These are phyloP conservation scores for Phytophthora aleatoria DNA, from an alignment of 352 stramenopile genomes.

Conservation along the genomic window DNA sequence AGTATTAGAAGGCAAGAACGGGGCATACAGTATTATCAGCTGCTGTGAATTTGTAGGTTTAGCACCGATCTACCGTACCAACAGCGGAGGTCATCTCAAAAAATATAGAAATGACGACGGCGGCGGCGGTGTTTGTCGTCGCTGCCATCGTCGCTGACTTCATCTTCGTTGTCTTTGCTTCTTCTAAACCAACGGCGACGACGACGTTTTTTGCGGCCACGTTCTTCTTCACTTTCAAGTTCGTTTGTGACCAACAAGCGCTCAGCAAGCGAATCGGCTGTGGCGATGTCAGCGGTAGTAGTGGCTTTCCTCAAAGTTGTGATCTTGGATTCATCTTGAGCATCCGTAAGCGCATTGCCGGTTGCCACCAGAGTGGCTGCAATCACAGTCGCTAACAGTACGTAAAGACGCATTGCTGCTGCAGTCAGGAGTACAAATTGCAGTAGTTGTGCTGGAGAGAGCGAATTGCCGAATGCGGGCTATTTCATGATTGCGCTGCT, in stretches of 20 bases:
- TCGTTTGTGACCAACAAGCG: not conserved
- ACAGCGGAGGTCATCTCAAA: not conserved
- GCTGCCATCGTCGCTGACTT: not conserved
- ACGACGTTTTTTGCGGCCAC: not conserved
- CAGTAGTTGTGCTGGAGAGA: not conserved
- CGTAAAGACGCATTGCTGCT: not conserved
- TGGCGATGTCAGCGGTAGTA: not conserved
- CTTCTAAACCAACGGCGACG: not conserved
- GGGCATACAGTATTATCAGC: no score
- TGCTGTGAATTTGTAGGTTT: no score
- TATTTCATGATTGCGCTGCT: not conserved
- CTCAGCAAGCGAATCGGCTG: not conserved
- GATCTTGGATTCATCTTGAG: not conserved
- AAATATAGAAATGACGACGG: not conserved
- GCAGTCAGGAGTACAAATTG: not conserved
- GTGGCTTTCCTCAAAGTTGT: not conserved
- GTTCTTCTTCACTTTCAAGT: slow-evolving; percentile 2
- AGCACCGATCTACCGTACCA: no score
- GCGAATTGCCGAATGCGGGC: not conserved
- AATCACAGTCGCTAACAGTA: not conserved
- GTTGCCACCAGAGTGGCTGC: not conserved
- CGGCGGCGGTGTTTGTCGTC: not conserved
- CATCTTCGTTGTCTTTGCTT: not conserved
- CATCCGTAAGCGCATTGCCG: not conserved
- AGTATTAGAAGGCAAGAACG: no score